Percentiles rank a stretch among this genome's conserved stretches.
Conservation (phyloP, 1,284 basidiomycete species). For the Anthracocystis panici-leucophaei region DNA sequence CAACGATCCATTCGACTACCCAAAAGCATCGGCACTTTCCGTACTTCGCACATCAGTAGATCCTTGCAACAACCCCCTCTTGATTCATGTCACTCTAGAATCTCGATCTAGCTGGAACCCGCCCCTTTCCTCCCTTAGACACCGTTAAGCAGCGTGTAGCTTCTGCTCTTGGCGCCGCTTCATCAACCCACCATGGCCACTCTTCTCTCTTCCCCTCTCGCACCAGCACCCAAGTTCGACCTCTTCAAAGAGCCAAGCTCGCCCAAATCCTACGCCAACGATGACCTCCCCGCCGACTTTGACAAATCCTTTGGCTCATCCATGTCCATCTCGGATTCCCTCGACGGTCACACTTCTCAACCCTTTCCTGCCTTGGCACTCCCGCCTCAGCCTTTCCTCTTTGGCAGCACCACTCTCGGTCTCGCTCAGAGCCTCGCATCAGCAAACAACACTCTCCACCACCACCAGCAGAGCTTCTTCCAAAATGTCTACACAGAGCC, state of each 20-base stretch:
- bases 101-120: not conserved
- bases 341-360: slow-evolving; percentile 49
- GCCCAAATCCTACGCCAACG: slow-evolving; percentile 44
- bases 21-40: slow-evolving; percentile 2
- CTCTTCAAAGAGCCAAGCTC: slow-evolving; percentile 54
- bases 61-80: not conserved
- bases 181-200: slow-evolving; percentile 29
- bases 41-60: not conserved
- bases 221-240: slow-evolving; percentile 38
- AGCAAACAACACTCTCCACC: slow-evolving; percentile 16
- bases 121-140: slow-evolving; percentile 1
- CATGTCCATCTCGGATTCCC: slow-evolving; percentile 66
- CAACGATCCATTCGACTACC: not conserved
- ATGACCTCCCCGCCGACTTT: slow-evolving; percentile 61
- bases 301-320: slow-evolving; percentile 68
- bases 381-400: slow-evolving; percentile 21
- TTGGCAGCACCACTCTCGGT: slow-evolving; percentile 25
- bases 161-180: not conserved
- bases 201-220: slow-evolving; percentile 47
- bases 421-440: slow-evolving; percentile 28
- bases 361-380: slow-evolving; percentile 12
- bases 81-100: slow-evolving; percentile 18
- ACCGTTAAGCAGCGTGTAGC: not conserved
- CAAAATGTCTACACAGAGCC: slow-evolving; percentile 23
- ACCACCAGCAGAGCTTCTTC: slow-evolving; percentile 24